Conservation (phyloP, 2,329 filamentous ascomycete species). For the Arachnomyces sp. region DNA sequence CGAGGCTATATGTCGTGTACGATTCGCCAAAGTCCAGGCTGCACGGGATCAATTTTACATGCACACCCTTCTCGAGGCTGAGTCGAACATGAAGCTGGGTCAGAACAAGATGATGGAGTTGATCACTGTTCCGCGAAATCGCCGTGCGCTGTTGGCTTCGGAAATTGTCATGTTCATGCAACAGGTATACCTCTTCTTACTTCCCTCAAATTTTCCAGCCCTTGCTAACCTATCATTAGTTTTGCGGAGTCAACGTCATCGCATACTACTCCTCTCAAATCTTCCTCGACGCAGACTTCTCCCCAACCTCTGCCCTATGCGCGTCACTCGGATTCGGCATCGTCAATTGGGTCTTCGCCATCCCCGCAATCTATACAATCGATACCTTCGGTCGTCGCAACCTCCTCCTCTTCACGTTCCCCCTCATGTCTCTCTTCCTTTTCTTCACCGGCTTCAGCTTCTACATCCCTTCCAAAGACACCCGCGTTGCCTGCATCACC, state of each 20-base stretch:
- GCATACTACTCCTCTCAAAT: constrained; percentile 57
- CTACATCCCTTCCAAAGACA: constrained; percentile 38
- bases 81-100: constrained; percentile 47
- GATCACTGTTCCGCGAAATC: constrained; percentile 54
- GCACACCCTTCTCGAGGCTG: constrained; percentile 52
- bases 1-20: constrained; percentile 35
- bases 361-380: constrained; percentile 59
- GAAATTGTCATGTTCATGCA: constrained; percentile 63
- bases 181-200: constrained; percentile 35
- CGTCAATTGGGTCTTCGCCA: constrained; percentile 58
- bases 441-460: constrained; percentile 49
- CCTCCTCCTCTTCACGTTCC: constrained; percentile 57
- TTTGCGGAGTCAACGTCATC: constrained; percentile 47
- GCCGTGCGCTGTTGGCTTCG: constrained; percentile 53
- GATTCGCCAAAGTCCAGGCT: constrained; percentile 37
- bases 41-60: constrained; percentile 41
- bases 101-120: constrained; percentile 49
- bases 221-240: constrained; percentile 18
- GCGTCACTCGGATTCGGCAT: constrained; percentile 55
- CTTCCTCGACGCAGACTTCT: constrained; percentile 48
- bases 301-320: constrained; percentile 43
- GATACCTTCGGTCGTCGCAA: constrained; percentile 61
- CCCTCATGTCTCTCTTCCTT: constrained; percentile 51
- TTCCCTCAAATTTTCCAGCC: neutral
- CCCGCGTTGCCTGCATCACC: constrained; percentile 35